Evolutionary conservation across 1,139 yeast species (phyloP).

Genomic region (Lodderomyces metapsilosis): DNA sequence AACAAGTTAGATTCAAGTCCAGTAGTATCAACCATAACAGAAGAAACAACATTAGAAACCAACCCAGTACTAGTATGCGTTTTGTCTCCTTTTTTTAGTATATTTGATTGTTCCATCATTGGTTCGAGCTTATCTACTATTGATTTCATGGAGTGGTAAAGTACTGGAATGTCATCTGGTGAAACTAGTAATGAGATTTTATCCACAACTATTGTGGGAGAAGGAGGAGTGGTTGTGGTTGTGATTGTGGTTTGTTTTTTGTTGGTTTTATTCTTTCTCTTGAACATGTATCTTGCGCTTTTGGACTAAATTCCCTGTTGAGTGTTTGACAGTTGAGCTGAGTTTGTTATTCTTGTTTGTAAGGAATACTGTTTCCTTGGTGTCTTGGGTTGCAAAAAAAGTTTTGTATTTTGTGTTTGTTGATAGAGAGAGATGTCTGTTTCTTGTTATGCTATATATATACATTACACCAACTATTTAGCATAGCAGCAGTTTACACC

Average conservation of each 20-base stretch:
- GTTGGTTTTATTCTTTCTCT: not conserved
- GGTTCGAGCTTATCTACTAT: not conserved
- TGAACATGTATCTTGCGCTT: not conserved
- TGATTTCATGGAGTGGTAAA: constrained; percentile 1
- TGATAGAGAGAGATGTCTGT: too few species aligned
- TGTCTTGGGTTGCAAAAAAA: too few species aligned
- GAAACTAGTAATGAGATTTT: not conserved
- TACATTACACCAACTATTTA: too few species aligned
- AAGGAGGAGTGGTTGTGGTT: not conserved
- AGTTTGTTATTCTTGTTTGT: too few species aligned
- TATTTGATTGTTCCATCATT: not conserved
- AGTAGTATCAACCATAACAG: not conserved
- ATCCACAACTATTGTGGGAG: not conserved
- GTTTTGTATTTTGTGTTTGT: too few species aligned
- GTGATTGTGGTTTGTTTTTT: not conserved
- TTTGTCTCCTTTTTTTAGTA: not conserved
- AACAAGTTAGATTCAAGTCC: not conserved
- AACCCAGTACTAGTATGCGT: too few species aligned
- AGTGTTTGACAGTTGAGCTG: too few species aligned
- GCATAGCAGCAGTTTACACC: too few species aligned
- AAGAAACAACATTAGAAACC: too few species aligned
- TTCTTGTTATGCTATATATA: too few species aligned
- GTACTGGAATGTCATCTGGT: not conserved
- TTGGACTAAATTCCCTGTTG: too few species aligned
- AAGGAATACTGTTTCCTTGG: too few species aligned